Conservation (phyloP, 352 stramenopile species). For the Globisporangium orthogonon region DNA sequence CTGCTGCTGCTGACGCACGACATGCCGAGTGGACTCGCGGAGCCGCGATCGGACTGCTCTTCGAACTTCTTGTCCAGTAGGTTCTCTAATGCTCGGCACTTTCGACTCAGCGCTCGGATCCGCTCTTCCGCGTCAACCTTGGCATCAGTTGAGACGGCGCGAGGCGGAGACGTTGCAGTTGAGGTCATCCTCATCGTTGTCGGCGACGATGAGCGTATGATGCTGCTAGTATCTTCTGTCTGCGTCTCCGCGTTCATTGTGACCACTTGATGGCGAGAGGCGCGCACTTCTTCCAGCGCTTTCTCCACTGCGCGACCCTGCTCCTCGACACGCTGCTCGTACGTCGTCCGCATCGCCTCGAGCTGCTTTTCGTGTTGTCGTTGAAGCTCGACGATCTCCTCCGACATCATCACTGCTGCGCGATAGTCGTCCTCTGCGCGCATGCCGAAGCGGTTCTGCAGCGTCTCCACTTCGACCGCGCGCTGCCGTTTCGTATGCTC, state of each 20-base stretch:
- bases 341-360: slow-evolving; percentile 10
- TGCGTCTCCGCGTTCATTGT: slow-evolving; percentile 11
- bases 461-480: slow-evolving; percentile 1
- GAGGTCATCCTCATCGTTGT: no score
- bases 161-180: no score
- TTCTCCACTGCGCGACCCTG: slow-evolving; percentile 15
- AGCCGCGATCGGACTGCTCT: slow-evolving; percentile 17
- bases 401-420: slow-evolving; percentile 1
- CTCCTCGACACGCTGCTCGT: slow-evolving; percentile 21
- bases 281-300: slow-evolving; percentile 5
- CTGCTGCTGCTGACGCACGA: slow-evolving; percentile 18
- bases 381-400: slow-evolving; percentile 12
- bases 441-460: slow-evolving; percentile 9
- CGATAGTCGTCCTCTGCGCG: slow-evolving; percentile 9
- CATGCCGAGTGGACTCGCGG: slow-evolving; percentile 16
- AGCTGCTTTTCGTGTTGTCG: slow-evolving; percentile 15
- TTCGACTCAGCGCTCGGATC: slow-evolving; percentile 35
- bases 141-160: background rate
- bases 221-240: slow-evolving; percentile 8
- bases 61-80: slow-evolving; percentile 60
- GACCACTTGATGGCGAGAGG: background rate
- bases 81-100: slow-evolving; percentile 43
- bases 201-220: no score
- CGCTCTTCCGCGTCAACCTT: slow-evolving; percentile 12
- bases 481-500: background rate